Evolutionary conservation across 2,329 filamentous ascomycete genomes (phyloP).

Genomic region (Magnaporthiopsis incrustans): DNA sequence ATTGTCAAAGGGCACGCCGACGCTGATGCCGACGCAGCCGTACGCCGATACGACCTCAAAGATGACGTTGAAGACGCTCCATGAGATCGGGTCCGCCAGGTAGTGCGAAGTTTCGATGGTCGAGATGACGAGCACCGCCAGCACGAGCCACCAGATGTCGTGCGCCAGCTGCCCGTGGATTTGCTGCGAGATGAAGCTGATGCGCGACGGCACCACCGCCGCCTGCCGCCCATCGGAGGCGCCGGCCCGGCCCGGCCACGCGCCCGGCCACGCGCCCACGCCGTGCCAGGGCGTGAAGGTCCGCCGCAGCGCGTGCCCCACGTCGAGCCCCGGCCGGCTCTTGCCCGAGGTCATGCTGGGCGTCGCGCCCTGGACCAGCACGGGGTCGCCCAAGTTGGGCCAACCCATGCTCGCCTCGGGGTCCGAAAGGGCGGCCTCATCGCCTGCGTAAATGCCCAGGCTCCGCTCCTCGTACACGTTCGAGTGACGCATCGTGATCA

Average conservation of each 20-base stretch:
- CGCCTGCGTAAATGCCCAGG: constrained; percentile 48
- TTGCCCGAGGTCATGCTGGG: neutral
- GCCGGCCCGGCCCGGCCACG: too few relatives aligned
- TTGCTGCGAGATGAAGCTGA: constrained; percentile 45
- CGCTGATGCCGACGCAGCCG: constrained; percentile 41
- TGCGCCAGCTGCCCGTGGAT: constrained; percentile 51
- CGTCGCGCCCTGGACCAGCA: neutral
- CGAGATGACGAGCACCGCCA: constrained; percentile 51
- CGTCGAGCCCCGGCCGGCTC: constrained; percentile 14
- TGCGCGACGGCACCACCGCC: constrained; percentile 33
- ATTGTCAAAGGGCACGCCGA: constrained; percentile 37
- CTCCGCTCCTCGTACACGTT: constrained; percentile 66
- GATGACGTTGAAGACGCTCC: constrained; percentile 49
- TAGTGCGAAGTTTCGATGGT: constrained; percentile 51
- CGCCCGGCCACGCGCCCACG: constrained; percentile 22
- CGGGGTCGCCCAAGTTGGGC: too few relatives aligned
- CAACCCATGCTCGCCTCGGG: neutral
- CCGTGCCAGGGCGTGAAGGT: constrained; percentile 33
- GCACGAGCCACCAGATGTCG: constrained; percentile 56
- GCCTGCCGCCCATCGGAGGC: constrained; percentile 4
- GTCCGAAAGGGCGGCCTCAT: constrained; percentile 8
- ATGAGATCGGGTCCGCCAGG: constrained; percentile 40
- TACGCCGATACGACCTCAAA: constrained; percentile 49
- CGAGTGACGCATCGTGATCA: constrained; percentile 58
- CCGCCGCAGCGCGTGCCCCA: constrained; percentile 28